These are phyloP conservation scores for Adansonia gregorii DNA, from an alignment of 441 rosid genomes.

Conservation along the genomic window DNA sequence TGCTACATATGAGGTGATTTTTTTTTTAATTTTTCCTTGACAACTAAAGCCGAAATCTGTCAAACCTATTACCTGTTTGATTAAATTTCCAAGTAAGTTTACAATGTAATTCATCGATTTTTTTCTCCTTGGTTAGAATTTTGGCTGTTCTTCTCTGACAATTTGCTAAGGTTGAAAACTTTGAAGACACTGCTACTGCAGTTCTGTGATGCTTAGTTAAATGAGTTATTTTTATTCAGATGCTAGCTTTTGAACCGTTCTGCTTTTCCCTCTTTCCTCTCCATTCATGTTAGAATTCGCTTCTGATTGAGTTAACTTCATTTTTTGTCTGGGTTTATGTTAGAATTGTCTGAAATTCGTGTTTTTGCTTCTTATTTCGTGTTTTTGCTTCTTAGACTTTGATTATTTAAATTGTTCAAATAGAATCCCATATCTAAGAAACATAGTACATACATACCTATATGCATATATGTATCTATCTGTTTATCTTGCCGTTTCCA, in stretches of 20 bases:
- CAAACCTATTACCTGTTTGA: conserved; percentile 20
- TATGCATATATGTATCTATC: not conserved
- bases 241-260: conserved; percentile 3
- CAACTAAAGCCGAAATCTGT: not conserved
- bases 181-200: not conserved
- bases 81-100: not conserved
- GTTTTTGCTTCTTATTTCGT: too few species aligned
- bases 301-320: too few species aligned
- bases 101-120: not conserved
- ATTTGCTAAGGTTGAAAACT: not conserved
- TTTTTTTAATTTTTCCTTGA: not conserved
- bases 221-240: not conserved
- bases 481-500: not conserved
- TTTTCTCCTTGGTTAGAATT: not conserved
- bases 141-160: not conserved
- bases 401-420: too few species aligned
- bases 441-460: too few species aligned
- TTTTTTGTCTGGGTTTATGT: too few species aligned
- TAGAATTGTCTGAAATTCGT: too few species aligned
- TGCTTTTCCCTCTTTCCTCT: not conserved
- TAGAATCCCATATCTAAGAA: too few species aligned
- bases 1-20: conserved; percentile 17
- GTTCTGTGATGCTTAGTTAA: not conserved
- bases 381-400: too few species aligned
- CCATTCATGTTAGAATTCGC: too few species aligned